Evolutionary conservation across 1,284 basidiomycete genomes (phyloP).

Genomic region (Gymnopus androsaceus): DNA sequence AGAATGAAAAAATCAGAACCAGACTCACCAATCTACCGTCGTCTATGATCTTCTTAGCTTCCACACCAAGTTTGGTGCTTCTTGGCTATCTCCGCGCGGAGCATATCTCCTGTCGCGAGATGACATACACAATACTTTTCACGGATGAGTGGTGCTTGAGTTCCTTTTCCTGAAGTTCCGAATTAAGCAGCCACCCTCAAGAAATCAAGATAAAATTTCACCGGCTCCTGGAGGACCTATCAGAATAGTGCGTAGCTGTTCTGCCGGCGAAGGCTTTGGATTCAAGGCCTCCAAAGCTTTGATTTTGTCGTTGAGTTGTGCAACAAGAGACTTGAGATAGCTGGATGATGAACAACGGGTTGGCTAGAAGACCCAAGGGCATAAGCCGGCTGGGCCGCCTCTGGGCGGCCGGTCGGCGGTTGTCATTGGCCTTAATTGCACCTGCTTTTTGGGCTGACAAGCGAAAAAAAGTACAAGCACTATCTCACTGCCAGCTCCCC

Average conservation of each 20-base stretch:
- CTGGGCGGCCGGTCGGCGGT: too few species aligned
- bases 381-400: too few species aligned
- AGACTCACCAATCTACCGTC: slow-evolving; percentile 75
- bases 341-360: too few species aligned
- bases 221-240: slow-evolving; percentile 97
- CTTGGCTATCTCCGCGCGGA: slow-evolving; percentile 89
- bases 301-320: slow-evolving; percentile 83
- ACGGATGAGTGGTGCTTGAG: slow-evolving; percentile 92
- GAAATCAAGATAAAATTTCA: slow-evolving; percentile 38
- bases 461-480: too few species aligned
- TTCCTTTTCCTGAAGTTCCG: slow-evolving; percentile 82
- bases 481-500: too few species aligned
- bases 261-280: slow-evolving; percentile 52
- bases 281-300: slow-evolving; percentile 64
- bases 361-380: too few species aligned
- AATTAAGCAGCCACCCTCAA: not conserved
- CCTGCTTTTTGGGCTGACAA: too few species aligned
- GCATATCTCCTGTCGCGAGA: slow-evolving; percentile 97
- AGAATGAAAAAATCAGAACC: not conserved
- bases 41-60: slow-evolving; percentile 99
- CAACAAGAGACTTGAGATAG: slow-evolving; percentile 88
- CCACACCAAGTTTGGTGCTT: slow-evolving; percentile 87
- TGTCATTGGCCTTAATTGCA: too few species aligned
- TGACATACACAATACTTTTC: slow-evolving; percentile 96
- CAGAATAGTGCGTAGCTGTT: slow-evolving; percentile 87